Conservation (phyloP, 805 yeast species). For the Candida nemodendra region DNA sequence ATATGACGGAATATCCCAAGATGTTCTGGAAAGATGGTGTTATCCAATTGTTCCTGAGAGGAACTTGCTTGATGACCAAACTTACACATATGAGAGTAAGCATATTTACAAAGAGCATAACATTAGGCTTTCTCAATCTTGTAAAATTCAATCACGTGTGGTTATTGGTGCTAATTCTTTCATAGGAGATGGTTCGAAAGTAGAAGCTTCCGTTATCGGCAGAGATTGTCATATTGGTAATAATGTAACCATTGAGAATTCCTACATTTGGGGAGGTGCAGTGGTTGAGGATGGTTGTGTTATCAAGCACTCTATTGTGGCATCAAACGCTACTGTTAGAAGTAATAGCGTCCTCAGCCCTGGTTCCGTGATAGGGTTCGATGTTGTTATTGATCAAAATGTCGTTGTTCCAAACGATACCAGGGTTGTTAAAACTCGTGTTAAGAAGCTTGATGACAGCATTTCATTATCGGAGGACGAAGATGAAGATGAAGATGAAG, state of each 20-base stretch:
- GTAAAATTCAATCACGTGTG: constrained; percentile 76
- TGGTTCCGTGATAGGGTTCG: constrained; percentile 80
- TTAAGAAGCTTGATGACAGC: constrained; percentile 31
- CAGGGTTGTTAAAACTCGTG: constrained; percentile 50
- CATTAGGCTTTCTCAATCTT: constrained; percentile 91
- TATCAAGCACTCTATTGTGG: constrained; percentile 67
- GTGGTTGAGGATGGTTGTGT: constrained; percentile 62
- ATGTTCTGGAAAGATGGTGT: constrained; percentile 86
- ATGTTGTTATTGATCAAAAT: constrained; percentile 61
- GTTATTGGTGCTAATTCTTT: constrained; percentile 76
- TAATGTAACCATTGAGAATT: constrained; percentile 65
- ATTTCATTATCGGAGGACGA: constrained; percentile 31
- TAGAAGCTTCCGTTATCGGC: constrained; percentile 78
- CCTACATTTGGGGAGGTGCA: constrained; percentile 87
- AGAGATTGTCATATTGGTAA: constrained; percentile 82
- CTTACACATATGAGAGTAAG: constrained; percentile 76
- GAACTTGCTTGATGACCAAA: constrained; percentile 66
- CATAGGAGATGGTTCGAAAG: constrained; percentile 70
- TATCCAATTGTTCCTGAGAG: constrained; percentile 90
- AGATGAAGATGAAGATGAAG: constrained; percentile 27
- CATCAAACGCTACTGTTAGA: constrained; percentile 58
- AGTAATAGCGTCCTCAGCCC: constrained; percentile 50
- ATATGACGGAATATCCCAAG: constrained; percentile 87
- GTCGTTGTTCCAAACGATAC: constrained; percentile 48
- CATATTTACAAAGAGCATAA: constrained; percentile 87